A percentile compares a stretch with the other conserved stretches of the same genome.
These are phyloP conservation scores for Alternaria sp. DNA, from an alignment of 2,329 filamentous ascomycete genomes.

Conservation along the genomic window DNA sequence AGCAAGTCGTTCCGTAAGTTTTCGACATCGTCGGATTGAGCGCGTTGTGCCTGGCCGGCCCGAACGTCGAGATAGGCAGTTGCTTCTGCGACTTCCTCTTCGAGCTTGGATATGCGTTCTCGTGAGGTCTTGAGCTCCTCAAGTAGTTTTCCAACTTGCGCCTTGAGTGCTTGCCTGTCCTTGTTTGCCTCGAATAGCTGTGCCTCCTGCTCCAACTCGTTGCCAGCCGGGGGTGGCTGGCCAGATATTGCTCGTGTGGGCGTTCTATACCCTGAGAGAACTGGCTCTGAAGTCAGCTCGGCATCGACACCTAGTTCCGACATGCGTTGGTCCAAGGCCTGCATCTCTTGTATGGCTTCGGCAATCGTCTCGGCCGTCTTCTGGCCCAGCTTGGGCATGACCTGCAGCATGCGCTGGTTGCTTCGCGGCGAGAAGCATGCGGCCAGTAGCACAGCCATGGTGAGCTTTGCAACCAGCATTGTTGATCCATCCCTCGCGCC, in stretches of 20 bases:
- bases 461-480: slow-evolving; percentile 51
- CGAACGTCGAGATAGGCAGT: slow-evolving; percentile 53
- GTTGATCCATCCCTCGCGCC: slow-evolving; percentile 54
- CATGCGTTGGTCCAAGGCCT: slow-evolving; percentile 44
- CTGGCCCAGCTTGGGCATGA: slow-evolving; percentile 47
- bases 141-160: slow-evolving; percentile 48
- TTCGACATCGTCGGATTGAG: slow-evolving; percentile 52
- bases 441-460: slow-evolving; percentile 57
- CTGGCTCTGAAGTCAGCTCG: slow-evolving; percentile 43
- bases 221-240: slow-evolving; percentile 32
- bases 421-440: slow-evolving; percentile 56
- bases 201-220: slow-evolving; percentile 58
- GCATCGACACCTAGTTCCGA: slow-evolving; percentile 44
- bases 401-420: slow-evolving; percentile 55
- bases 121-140: slow-evolving; percentile 52
- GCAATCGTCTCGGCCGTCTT: slow-evolving; percentile 48
- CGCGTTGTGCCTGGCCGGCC: slow-evolving; percentile 44
- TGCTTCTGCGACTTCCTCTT: slow-evolving; percentile 57
- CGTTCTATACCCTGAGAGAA: slow-evolving; percentile 40
- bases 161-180: slow-evolving; percentile 52
- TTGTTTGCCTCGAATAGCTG: slow-evolving; percentile 57
- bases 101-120: slow-evolving; percentile 52
- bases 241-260: slow-evolving; percentile 42
- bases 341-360: slow-evolving; percentile 50
- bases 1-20: slow-evolving; percentile 53